Conservation (phyloP, 2,329 filamentous ascomycete genomes). For the Sporothrix globosa region DNA sequence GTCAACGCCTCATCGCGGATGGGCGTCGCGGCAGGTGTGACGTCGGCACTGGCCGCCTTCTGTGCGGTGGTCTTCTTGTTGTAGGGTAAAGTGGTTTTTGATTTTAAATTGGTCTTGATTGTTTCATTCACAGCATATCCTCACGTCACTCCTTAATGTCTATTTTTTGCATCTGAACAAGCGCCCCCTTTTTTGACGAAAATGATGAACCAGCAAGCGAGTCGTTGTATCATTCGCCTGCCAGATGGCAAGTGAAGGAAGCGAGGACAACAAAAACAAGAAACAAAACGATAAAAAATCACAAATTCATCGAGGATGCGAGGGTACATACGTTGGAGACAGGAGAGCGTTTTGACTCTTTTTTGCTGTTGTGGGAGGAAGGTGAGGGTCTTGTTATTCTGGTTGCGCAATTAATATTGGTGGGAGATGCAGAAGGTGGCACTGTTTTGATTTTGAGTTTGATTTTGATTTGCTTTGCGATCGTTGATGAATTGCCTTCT, state of each 20-base stretch:
- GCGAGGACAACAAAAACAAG: neutral
- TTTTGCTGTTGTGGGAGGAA: neutral
- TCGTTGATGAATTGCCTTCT: neutral
- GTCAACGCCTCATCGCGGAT: slow-evolving; percentile 3
- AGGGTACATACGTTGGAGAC: neutral
- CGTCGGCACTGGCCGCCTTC: slow-evolving; percentile 16
- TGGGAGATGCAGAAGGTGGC: neutral
- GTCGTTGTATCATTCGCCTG: too few relatives aligned
- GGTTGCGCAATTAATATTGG: neutral
- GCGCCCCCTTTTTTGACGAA: slow-evolving; percentile 13
- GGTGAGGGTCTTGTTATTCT: neutral
- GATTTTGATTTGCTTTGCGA: neutral
- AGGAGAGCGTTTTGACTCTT: neutral
- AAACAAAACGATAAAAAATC: neutral
- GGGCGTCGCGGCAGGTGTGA: neutral
- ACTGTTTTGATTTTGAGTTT: neutral
- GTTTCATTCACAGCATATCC: neutral
- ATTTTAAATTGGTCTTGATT: neutral
- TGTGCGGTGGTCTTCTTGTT: neutral
- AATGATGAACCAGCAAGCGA: neutral
- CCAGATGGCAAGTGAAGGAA: too few relatives aligned
- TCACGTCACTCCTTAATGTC: slow-evolving; percentile 31
- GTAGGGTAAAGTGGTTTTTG: neutral
- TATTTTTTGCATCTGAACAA: slow-evolving; percentile 21
- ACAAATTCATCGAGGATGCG: neutral